phyloP scores from a whole-genome alignment of 2,329 filamentous ascomycete genomes.

The Colletotrichum sp. region DNA sequence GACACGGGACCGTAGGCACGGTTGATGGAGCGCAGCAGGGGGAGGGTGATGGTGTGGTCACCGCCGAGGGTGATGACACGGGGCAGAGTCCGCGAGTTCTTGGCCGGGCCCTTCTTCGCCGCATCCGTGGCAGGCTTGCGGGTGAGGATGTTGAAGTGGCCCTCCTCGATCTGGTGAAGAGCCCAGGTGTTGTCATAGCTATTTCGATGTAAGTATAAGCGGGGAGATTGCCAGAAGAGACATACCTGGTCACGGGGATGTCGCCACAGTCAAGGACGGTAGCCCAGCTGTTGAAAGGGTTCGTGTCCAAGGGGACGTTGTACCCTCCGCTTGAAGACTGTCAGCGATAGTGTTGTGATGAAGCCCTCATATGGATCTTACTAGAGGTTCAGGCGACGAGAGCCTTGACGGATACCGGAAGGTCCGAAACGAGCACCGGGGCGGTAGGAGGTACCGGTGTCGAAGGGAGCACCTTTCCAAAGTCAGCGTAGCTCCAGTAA shows the following conservation, averaged over 20 bases:
- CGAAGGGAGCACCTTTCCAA: slow-evolving; percentile 74
- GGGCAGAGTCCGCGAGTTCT: slow-evolving; percentile 77
- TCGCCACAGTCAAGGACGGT: slow-evolving; percentile 84
- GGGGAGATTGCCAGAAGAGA: not conserved
- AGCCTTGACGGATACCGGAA: slow-evolving; percentile 85
- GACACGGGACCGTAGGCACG: slow-evolving; percentile 65
- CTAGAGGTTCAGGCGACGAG: slow-evolving; percentile 86
- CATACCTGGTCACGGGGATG: slow-evolving; percentile 83
- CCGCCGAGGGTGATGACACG: slow-evolving; percentile 79
- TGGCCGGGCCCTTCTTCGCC: slow-evolving; percentile 69
- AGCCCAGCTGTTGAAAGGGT: slow-evolving; percentile 83
- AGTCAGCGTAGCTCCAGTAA: not conserved
- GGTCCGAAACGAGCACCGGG: slow-evolving; percentile 86
- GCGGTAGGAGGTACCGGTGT: slow-evolving; percentile 85
- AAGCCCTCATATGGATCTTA: slow-evolving; percentile 53
- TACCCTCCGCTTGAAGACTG: slow-evolving; percentile 76
- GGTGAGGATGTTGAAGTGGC: slow-evolving; percentile 77
- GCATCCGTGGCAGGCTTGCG: slow-evolving; percentile 74
- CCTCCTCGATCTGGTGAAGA: slow-evolving; percentile 84
- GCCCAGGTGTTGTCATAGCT: slow-evolving; percentile 86
- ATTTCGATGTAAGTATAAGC: not conserved
- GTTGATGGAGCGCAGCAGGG: slow-evolving; percentile 64
- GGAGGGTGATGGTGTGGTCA: slow-evolving; percentile 67
- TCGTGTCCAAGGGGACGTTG: slow-evolving; percentile 80
- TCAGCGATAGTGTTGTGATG: not conserved